Evolutionary conservation across 176 grass and related monocot genomes (phyloP), one percentile per base, ranked within the genome.

Genomic region (Triticum monococcum): DNA sequence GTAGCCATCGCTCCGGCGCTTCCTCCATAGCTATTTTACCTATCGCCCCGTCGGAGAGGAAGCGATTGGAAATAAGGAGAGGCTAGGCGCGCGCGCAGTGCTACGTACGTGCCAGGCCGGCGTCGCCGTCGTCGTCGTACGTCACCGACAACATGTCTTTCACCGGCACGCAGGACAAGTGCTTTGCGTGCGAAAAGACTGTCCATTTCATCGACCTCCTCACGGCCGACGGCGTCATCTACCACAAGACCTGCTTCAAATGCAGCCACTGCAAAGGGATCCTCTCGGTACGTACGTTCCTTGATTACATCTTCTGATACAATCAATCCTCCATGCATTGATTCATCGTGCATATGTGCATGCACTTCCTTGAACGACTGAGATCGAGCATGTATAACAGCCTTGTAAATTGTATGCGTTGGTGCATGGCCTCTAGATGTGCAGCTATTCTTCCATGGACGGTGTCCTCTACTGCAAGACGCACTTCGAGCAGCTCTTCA

Each of bases 401-500:
- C 24, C 0, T 32, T 43, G 68, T 61, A 72, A 66, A 73, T 14
- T 62, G 17, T 14, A 3, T 61, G 13, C 41, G 43, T 72, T 81
- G 59, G 0, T 10, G 54, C 18, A 37, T 43, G 2, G 52, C 17
- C 23, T 84, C 68, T 56, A 98, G 96, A 98, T 98, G 93, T 96
- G 91, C 90, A 98, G 8, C 75, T 98, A 98, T 38, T 99, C 94
- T 72, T 99, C 97, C 84, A 92, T 98, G 96, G 96, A 95, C 48
- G 96, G 96, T 3, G 90, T 96, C 35, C 93, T 98, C 46, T 98
- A 98, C 84, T 98, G 96, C 86, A 98, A 98, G 86, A 91, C 96
- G 74, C 96, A 98, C 71, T 98, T 98, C 78, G 96, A 98, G 93
- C 96, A 98, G 88, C 93, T 98, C 78, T 94, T 98, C 88, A 98